Conservation (phyloP, 495 filamentous ascomycete species). For the Penicillium desertorum region DNA sequence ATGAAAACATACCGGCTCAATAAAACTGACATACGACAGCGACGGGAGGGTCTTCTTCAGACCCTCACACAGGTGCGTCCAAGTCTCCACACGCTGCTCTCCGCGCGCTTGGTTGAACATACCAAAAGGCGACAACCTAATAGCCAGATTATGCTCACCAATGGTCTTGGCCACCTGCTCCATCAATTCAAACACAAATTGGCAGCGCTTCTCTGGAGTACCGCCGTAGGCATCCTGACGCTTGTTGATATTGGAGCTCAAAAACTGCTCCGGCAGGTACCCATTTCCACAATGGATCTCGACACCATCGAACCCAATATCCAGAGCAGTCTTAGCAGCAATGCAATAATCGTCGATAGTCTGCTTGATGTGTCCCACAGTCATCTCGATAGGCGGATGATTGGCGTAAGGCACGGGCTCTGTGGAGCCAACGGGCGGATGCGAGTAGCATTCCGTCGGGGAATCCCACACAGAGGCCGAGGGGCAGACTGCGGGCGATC, state of each 20-base stretch:
- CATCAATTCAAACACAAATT: constrained; percentile 49
- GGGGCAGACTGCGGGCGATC: constrained; percentile 37
- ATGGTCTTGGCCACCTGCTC: constrained; percentile 25
- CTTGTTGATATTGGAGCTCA: constrained; percentile 50
- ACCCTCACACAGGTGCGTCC: constrained; percentile 48
- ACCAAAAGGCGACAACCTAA: constrained; percentile 51
- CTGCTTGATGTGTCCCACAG: constrained; percentile 43
- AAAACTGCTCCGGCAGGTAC: constrained; percentile 55
- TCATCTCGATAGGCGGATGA: constrained; percentile 48
- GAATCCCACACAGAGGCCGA: constrained; percentile 45
- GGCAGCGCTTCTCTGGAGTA: constrained; percentile 48
- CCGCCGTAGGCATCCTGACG: constrained; percentile 54
- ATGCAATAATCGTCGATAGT: constrained; percentile 49
- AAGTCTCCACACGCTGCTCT: constrained; percentile 42
- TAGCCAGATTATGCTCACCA: constrained; percentile 35
- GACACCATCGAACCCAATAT: constrained; percentile 61
- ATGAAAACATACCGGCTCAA: constrained; percentile 46
- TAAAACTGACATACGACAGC: constrained; percentile 53
- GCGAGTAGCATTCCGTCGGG: constrained; percentile 38
- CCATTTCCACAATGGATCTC: constrained; percentile 58
- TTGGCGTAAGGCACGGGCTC: constrained; percentile 43
- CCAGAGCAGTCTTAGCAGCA: constrained; percentile 60
- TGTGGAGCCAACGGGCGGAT: constrained; percentile 35
- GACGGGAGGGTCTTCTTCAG: constrained; percentile 48
- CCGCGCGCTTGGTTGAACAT: constrained; percentile 50